Percentiles rank a stretch among this genome's conserved stretches.
phyloP scores from a whole-genome alignment of 805 yeast genomes.

The Ogataea pignaliae region DNA sequence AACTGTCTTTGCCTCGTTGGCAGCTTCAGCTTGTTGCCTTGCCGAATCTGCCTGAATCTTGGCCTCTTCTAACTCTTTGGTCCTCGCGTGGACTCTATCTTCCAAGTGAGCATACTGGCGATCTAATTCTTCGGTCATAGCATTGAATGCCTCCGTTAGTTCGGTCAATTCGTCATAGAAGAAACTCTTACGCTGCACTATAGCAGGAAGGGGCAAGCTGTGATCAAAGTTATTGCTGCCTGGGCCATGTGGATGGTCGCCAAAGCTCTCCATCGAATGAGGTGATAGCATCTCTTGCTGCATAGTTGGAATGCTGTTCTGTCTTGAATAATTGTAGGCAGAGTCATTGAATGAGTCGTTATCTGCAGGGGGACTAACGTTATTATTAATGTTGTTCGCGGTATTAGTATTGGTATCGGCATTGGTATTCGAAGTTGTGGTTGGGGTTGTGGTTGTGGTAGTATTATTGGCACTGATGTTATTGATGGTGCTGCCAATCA shows the following conservation, averaged over 20 bases:
- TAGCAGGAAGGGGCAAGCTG: conserved; percentile 15
- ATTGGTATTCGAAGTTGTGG: too few species aligned
- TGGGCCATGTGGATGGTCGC: neutral
- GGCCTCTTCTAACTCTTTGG: conserved; percentile 84
- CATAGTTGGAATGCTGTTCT: too few species aligned
- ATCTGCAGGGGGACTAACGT: neutral
- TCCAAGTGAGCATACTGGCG: conserved; percentile 81
- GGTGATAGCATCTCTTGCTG: too few species aligned
- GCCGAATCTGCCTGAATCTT: conserved; percentile 63
- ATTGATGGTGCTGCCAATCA: too few species aligned
- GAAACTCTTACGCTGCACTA: conserved; percentile 32
- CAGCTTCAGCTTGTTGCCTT: conserved; percentile 57
- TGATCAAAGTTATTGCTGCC: neutral
- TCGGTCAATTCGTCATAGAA: conserved; percentile 85
- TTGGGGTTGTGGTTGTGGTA: too few species aligned
- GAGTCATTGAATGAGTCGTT: conserved; percentile 4
- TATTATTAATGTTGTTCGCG: too few species aligned
- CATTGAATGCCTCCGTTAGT: conserved; percentile 81
- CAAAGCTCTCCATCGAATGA: too few species aligned
- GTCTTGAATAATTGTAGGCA: too few species aligned
- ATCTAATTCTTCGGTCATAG: conserved; percentile 84
- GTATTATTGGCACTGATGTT: too few species aligned
- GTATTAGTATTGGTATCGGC: too few species aligned
- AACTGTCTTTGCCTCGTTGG: conserved; percentile 94
- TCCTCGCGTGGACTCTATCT: conserved; percentile 81